phyloP scores from a whole-genome alignment of 768 basidiomycete species.

The Lactarius hengduanensis region DNA sequence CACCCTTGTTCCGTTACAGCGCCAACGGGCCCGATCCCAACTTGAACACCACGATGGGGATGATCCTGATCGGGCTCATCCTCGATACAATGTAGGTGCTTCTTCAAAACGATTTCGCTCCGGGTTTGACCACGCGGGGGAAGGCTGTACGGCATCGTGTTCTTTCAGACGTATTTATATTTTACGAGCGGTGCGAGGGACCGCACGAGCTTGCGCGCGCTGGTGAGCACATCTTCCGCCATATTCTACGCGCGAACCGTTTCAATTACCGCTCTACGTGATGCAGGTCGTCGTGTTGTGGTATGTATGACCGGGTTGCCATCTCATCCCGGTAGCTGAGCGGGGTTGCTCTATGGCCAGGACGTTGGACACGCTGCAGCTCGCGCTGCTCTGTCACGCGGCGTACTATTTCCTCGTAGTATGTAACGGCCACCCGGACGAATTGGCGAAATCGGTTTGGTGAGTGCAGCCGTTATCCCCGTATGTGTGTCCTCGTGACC shows the following conservation, averaged over 20 bases:
- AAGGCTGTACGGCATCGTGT: conserved; percentile 16
- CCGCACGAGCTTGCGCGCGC: not conserved
- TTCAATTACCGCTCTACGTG: not conserved
- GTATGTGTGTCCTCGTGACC: too few relatives aligned
- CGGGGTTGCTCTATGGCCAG: not conserved
- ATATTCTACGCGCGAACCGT: too few relatives aligned
- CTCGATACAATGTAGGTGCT: conserved; percentile 4
- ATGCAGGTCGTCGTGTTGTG: conserved; percentile 4
- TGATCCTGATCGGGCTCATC: conserved; percentile 14
- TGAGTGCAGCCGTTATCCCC: not conserved
- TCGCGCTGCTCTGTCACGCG: conserved; percentile 8
- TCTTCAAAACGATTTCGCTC: not conserved
- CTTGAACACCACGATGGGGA: conserved; percentile 8
- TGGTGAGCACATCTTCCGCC: not conserved
- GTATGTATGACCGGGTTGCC: not conserved
- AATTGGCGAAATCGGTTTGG: conserved; percentile 5
- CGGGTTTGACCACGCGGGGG: not conserved
- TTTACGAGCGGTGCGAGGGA: conserved; percentile 5
- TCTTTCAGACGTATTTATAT: conserved; percentile 7
- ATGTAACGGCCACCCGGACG: not conserved
- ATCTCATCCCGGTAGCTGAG: not conserved
- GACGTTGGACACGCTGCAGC: conserved; percentile 15
- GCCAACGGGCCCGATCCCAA: not conserved
- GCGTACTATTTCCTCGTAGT: conserved; percentile 12
- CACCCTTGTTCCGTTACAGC: not conserved